Base-by-base conservation (phyloP, 306 rosid species). In the Styphnolobium japonicum region DNA sequence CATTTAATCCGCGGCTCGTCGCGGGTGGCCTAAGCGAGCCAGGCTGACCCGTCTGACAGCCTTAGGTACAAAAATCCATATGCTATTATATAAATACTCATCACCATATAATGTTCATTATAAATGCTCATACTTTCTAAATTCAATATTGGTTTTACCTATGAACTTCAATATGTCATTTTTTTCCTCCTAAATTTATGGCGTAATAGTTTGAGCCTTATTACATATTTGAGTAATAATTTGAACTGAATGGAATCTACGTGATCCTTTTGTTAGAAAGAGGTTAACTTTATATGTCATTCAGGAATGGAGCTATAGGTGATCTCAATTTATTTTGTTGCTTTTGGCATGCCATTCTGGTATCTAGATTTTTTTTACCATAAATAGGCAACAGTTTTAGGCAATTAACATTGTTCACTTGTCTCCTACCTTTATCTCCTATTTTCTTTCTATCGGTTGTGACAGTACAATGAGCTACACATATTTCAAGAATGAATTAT, bases 401-500 rank as follows among this genome's bases (percentile, higher is more conserved):
- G 29, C 11, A 33, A 34, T n/a, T 34, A 36, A 19, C 45, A 60
- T 64, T 45, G 36, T 60, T 60, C 23, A 11, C 65, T 48, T 60
- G 73, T n/a, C n/a, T n/a, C n/a, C n/a, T n/a, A n/a, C n/a, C n/a
- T n/a, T n/a, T n/a, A n/a, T n/a, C n/a, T n/a, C n/a, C n/a, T n/a
- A n/a, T 45, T 3, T 46, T 33, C 60, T 66, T 58, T 66, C 53
- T 42, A 58, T 73, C 29, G 29, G 6, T 65, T 22, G 58, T 34
- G 29, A 56, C 12, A 12, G 40, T 73, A 37, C 19, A 36, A 68
- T 12, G 10, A 14, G 39, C 33, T 82, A 49, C 43, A 2, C 49
- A 34, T 43, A 23, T 81, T 71, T 56, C 18, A n/a, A 43, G 7
- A 74, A 33, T 65, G 55, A 75, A 22, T 75, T 48, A 25, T 67